Percentiles rank a stretch among this genome's conserved stretches.
Conservation (phyloP, 148 eudicot genomes). For the Vaccinium darrowii region DNA sequence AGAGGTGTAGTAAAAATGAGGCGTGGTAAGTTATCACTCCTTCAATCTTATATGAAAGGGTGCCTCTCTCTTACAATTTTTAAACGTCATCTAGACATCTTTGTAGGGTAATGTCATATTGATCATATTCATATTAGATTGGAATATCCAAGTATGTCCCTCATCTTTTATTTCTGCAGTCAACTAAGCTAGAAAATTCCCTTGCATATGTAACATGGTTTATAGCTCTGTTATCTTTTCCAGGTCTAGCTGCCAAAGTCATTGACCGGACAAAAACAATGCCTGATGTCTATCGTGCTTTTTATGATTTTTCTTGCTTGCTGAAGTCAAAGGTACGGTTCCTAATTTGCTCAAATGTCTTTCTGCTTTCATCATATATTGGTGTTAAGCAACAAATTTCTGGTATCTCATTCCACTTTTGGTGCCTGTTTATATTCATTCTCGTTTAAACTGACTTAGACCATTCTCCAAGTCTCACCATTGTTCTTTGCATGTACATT, state of each 20-base stretch:
- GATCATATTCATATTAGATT: background rate
- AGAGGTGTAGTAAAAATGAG: constrained; percentile 91
- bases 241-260: constrained; percentile 84
- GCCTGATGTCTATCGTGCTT: constrained; percentile 84
- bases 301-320: constrained; percentile 74
- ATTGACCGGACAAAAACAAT: constrained; percentile 67
- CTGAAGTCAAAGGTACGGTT: constrained; percentile 63
- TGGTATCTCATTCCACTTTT: too few species aligned
- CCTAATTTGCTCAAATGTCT: background rate
- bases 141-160: background rate
- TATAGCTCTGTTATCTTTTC: background rate
- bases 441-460: background rate
- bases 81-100: background rate
- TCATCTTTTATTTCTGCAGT: background rate
- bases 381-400: background rate
- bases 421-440: background rate
- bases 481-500: background rate
- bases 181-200: too few species aligned
- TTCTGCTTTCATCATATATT: too few species aligned
- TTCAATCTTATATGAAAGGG: background rate
- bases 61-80: background rate
- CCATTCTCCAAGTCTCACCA: background rate
- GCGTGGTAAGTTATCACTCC: constrained; percentile 22
- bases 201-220: background rate
- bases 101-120: background rate